Evolutionary conservation across 1,284 basidiomycete genomes (phyloP), one percentile per base, ranked within the genome.

Genomic region (Ceratobasidium theobromae): DNA sequence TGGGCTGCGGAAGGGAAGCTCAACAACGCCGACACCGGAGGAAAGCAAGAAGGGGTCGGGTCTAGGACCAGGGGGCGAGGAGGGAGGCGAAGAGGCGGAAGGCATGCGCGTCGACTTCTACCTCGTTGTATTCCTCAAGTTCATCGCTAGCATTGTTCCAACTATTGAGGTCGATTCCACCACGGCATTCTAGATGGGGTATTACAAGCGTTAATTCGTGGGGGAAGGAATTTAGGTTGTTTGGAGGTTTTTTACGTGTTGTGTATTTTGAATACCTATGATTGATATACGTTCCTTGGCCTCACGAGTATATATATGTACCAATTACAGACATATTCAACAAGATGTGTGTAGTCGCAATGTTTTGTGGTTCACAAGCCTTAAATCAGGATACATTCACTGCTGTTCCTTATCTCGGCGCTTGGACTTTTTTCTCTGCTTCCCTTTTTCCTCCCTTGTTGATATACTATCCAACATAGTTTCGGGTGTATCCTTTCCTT

Each of bases 91-190:
- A 38, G 87, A 89, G 51, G 78, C 88, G 12, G 89, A 91, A 72
- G 94, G 93, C 43, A 88, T 98, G 83, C 84, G 93, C 43, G 95
- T 98, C 58, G 95, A 98, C 77, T 94, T 94, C 76, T 96, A 96
- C 76, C 84, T 95, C 54, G 91, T 95, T 75, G 94, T 95, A 70
- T 96, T 97, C 84, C 85, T 97, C 80, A 98, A 97, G 82, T 97
- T 97, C 78, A 95, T 97, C 75, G 93, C 93, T 14, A 90, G 88
- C 49, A 93, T 93, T 75, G 91, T 93, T 65, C 95, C 95, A 25
- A 97, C 95, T 38, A 97, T 98, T 75, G 95, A 98, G 79, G 90
- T 94, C 49, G 91, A 94, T 76, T 93, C 91, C 69, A 94, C 91
- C 53, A 91, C 92, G 33, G 83, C 91, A 21, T 91, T 93, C 78